Conservation (phyloP, 352 stramenopile genomes). For the Phytophthora pinifolia region DNA sequence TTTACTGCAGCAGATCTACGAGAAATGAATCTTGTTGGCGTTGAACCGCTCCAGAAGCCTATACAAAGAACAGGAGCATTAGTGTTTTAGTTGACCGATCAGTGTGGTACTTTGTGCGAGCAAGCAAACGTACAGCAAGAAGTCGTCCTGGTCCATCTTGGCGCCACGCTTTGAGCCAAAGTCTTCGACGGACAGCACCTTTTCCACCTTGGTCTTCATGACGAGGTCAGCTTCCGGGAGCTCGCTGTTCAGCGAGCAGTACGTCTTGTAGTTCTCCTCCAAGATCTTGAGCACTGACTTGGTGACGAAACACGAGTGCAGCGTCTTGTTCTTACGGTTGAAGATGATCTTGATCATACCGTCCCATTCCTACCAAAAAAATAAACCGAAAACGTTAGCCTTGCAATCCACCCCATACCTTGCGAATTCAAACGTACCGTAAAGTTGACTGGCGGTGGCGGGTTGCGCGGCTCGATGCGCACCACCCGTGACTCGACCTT, state of each 20-base stretch:
- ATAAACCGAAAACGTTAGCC: conserved; percentile 11
- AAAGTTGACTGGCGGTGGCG: conserved; percentile 99
- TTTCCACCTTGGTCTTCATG: conserved; percentile 94
- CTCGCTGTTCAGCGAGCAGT: conserved; percentile 92
- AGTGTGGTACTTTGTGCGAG: too few species aligned
- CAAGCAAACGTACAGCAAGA: conserved; percentile 81
- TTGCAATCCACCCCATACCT: background rate
- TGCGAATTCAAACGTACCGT: conserved; percentile 44
- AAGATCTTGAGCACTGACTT: conserved; percentile 96
- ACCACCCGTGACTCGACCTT: conserved; percentile 97
- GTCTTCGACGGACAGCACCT: conserved; percentile 89
- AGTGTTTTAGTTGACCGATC: background rate
- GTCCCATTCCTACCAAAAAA: conserved; percentile 94
- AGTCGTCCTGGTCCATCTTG: conserved; percentile 99
- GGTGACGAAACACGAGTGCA: conserved; percentile 95
- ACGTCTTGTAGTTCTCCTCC: conserved; percentile 96
- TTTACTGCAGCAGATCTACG: conserved; percentile 37
- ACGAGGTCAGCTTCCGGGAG: conserved; percentile 71
- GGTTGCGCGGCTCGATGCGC: conserved; percentile 97
- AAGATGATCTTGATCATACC: conserved; percentile 99
- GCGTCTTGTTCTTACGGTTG: conserved; percentile 99
- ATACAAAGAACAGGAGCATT: conserved; percentile 8
- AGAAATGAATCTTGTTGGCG: conserved; percentile 96
- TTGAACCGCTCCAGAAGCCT: conserved; percentile 97
- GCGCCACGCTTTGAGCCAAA: conserved; percentile 91